Evolutionary conservation across 2,329 filamentous ascomycete genomes (phyloP), one percentile per base, ranked within the genome.

Genomic region (Parasarocladium wereldwijsianum): DNA sequence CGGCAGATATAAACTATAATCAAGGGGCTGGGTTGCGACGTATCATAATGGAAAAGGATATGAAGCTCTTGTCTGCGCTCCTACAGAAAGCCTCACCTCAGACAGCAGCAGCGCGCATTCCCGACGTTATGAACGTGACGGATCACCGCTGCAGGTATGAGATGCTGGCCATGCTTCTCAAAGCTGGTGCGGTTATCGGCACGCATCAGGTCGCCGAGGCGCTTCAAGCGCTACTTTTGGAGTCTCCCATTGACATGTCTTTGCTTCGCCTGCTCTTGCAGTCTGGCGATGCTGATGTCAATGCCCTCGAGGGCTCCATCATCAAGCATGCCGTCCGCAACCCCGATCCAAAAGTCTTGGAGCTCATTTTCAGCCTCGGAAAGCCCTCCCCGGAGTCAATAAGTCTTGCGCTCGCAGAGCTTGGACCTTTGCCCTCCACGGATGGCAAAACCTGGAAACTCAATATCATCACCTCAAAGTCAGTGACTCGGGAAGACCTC

Each of bases 1-100:
- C 63, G 10, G 63, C 63, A 4, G 66, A 71, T 27, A 55, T 68
- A 21, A 70, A 69, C 37, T 65, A 62, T 32, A 62, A 64, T 24
- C 57, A 62, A 16, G 64, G 66, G 0, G 50, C 57, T n/a, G 58
- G 56, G 3, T 50, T 73, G 10, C 45, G 57, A 1, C 51, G 59
- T 0, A 58, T 67, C 0, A 60, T 73, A 12, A 37, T 45, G 2
- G 60, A 64, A 32, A 57, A 53, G 17, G 66, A 73, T 28, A 32
- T 62, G 1, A 44, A 43, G 1, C 46, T 72, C 0, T 41, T 72
- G 1, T 49, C 55, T 11, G 51, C 49, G 0, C 39, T 73, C 6
- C 46, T 70, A 3, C 49, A 55, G 23, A 58, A 57, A 19, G 60
- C 60, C 1, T 58, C 60, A 1, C 52, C 62, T 0, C 54, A 60